Conservation (phyloP, 208 protist genomes). For the Leishmania arabica region DNA sequence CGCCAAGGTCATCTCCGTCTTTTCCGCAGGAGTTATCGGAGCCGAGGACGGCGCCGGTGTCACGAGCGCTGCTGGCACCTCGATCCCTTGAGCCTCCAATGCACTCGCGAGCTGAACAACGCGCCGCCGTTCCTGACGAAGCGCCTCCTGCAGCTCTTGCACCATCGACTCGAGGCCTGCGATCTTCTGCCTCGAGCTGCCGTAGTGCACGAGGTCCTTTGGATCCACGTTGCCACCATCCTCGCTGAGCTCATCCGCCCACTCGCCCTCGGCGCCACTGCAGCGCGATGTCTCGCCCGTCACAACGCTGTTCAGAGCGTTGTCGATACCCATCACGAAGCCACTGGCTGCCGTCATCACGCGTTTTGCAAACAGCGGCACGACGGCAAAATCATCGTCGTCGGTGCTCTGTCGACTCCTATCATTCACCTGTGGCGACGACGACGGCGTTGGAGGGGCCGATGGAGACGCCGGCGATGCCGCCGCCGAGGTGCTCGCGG, state of each 20-base stretch:
- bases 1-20: neutral
- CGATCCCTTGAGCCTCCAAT: constrained; percentile 34
- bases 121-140: constrained; percentile 40
- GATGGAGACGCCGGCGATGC: neutral
- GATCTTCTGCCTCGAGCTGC: constrained; percentile 25
- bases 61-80: constrained; percentile 20
- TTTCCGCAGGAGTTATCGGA: constrained; percentile 1
- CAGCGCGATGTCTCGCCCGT: constrained; percentile 12
- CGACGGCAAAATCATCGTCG: constrained; percentile 23
- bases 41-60: neutral
- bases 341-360: constrained; percentile 43
- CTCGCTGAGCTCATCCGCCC: neutral
- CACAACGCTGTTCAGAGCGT: constrained; percentile 39
- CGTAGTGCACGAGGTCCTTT: constrained; percentile 9
- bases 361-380: constrained; percentile 45
- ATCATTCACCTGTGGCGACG: constrained; percentile 6
- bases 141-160: constrained; percentile 59
- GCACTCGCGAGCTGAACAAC: constrained; percentile 32
- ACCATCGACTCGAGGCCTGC: constrained; percentile 54
- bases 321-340: constrained; percentile 48
- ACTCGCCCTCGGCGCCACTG: constrained; percentile 10
- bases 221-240: constrained; percentile 30
- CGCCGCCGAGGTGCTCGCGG: constrained; percentile 1
- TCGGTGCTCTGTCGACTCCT: constrained; percentile 11
- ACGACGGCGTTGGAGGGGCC: neutral